Conservation (phyloP, 2,329 filamentous ascomycete species). For the Elsinoe necatrix region DNA sequence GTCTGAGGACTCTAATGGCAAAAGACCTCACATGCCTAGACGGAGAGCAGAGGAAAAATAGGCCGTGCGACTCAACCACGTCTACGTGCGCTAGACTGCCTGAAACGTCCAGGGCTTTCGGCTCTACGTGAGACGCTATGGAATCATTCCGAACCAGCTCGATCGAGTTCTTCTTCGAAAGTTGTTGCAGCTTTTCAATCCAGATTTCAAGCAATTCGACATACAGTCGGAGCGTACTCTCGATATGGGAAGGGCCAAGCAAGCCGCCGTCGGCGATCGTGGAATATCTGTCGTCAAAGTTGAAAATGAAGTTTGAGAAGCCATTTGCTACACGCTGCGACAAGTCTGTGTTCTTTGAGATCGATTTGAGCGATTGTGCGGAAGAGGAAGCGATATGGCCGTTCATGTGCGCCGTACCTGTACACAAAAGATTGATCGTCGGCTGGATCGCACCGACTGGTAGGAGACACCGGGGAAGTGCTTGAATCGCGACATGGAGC, state of each 20-base stretch:
- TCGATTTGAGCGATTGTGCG: constrained; percentile 85
- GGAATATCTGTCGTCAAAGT: constrained; percentile 93
- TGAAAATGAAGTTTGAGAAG: constrained; percentile 96
- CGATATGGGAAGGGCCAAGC: constrained; percentile 87
- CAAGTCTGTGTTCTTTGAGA: constrained; percentile 74
- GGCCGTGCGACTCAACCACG: constrained; percentile 88
- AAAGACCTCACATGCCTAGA: constrained; percentile 81
- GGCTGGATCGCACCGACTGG: constrained; percentile 87
- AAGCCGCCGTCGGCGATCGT: constrained; percentile 98
- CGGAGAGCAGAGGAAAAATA: constrained; percentile 96
- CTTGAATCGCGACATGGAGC: constrained; percentile 89
- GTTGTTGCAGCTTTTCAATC: constrained; percentile 69
- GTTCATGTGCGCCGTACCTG: constrained; percentile 91
- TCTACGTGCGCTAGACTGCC: constrained; percentile 89
- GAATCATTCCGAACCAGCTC: constrained; percentile 46
- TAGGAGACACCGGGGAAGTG: constrained; percentile 85
- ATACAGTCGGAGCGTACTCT: constrained; percentile 85
- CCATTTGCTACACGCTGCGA: constrained; percentile 94
- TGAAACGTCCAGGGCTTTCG: constrained; percentile 45
- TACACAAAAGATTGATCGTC: constrained; percentile 88
- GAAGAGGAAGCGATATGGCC: constrained; percentile 87
- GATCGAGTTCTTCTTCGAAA: constrained; percentile 67
- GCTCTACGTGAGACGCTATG: constrained; percentile 12
- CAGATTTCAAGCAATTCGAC: constrained; percentile 91
- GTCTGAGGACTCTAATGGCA: constrained; percentile 81